A percentile compares a stretch with the other conserved stretches of the same genome.
phyloP scores from a whole-genome alignment of 106 monocot species.

The Dendrobium huoshanense region DNA sequence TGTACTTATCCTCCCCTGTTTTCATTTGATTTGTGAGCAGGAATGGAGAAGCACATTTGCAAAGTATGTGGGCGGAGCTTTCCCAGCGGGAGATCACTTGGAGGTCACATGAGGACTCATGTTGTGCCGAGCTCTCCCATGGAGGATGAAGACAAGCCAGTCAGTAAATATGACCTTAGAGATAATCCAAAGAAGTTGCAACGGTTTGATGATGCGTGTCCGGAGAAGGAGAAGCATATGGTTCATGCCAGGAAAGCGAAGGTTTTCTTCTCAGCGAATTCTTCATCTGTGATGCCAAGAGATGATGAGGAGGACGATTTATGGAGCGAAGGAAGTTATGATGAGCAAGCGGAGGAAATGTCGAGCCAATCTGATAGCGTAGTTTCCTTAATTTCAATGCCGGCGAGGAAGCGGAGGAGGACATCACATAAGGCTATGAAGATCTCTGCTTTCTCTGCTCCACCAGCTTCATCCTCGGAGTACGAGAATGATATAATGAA shows the following conservation, averaged over 20 bases:
- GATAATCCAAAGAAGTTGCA: neutral
- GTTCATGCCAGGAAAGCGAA: neutral
- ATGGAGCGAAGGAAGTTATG: neutral
- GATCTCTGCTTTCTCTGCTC: neutral
- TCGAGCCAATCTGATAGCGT: neutral
- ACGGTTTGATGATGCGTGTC: neutral
- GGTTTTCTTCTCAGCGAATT: neutral
- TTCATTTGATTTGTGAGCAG: neutral
- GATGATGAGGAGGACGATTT: neutral
- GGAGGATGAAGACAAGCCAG: neutral
- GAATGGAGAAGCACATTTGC: conserved; percentile 22
- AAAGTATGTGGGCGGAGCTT: conserved; percentile 34
- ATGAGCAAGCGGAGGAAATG: neutral
- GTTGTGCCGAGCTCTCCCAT: neutral
- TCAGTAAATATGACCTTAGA: neutral
- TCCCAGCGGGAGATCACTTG: conserved; percentile 33
- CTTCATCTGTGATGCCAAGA: neutral
- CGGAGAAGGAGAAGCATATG: neutral
- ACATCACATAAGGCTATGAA: neutral
- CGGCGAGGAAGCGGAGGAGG: conserved; percentile 4
- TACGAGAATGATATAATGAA: neutral
- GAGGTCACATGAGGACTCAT: conserved; percentile 52
- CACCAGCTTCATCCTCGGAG: neutral
- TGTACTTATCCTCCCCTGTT: neutral
- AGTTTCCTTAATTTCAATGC: neutral